Evolutionary conservation across 257 asterid species (phyloP).

Genomic region (Primulina eburnea): DNA sequence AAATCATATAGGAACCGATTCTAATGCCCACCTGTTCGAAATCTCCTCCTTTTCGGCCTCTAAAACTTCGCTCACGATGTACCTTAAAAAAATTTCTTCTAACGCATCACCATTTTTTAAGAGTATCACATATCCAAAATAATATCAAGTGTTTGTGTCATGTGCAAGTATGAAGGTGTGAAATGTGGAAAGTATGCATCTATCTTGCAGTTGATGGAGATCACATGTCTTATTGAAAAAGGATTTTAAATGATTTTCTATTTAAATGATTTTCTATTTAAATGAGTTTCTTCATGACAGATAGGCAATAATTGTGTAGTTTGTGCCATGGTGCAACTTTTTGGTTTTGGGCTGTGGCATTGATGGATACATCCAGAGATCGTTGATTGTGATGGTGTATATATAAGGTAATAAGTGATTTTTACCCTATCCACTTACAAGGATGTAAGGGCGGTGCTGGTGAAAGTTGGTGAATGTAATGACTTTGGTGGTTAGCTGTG

Average conservation of each 20-base stretch:
- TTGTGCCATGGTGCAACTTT: neutral
- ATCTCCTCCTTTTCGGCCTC: neutral
- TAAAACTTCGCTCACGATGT: too few species aligned
- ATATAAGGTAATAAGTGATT: too few species aligned
- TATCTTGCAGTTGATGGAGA: neutral
- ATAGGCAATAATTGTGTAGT: neutral
- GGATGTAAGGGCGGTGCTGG: neutral
- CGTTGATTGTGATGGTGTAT: neutral
- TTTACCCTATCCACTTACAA: neutral
- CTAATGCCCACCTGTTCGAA: neutral
- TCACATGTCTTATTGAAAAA: neutral
- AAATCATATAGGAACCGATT: neutral
- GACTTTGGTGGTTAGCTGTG: neutral
- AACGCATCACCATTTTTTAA: neutral
- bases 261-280: too few species aligned
- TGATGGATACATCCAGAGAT: neutral
- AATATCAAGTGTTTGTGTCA: neutral
- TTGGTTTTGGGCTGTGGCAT: neutral
- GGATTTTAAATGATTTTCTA: neutral
- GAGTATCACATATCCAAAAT: neutral
- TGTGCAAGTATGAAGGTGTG: neutral
- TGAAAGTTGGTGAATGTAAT: neutral
- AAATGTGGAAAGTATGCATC: neutral
- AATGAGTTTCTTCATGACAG: neutral
- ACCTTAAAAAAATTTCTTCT: too few species aligned